A percentile compares a stretch with the other conserved stretches of the same genome.
Evolutionary conservation across 2,329 filamentous ascomycete species (phyloP).

Genomic region (Amauroascus verrucosus): DNA sequence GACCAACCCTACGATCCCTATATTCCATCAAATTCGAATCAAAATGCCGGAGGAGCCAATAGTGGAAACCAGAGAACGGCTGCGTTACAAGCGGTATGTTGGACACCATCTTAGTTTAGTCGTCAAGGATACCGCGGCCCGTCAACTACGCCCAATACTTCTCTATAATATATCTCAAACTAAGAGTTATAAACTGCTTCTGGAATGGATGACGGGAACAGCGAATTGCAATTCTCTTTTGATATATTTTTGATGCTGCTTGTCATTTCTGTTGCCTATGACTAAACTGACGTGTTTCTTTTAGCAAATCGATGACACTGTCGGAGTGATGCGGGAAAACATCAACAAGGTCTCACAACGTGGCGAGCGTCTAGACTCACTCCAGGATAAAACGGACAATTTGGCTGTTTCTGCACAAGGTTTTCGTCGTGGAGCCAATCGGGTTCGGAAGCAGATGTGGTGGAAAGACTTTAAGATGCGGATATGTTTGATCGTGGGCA

Average conservation of each 20-base stretch:
- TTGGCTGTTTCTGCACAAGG: conserved; percentile 85
- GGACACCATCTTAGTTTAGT: conserved; percentile 5
- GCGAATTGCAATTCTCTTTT: background rate
- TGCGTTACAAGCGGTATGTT: conserved; percentile 75
- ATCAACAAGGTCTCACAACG: conserved; percentile 94
- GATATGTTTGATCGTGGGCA: conserved; percentile 83
- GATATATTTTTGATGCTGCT: background rate
- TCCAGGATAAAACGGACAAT: conserved; percentile 90
- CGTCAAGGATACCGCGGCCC: background rate
- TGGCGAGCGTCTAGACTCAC: conserved; percentile 74
- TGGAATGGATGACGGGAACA: too few species aligned
- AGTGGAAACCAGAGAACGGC: conserved; percentile 53
- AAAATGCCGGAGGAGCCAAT: conserved; percentile 45
- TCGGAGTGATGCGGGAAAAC: conserved; percentile 92
- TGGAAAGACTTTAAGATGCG: conserved; percentile 99
- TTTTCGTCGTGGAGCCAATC: conserved; percentile 92
- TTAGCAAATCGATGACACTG: conserved; percentile 95
- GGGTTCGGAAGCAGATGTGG: conserved; percentile 97
- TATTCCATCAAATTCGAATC: conserved; percentile 59
- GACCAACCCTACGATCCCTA: conserved; percentile 76
- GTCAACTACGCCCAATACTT: background rate
- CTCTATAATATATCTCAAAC: background rate
- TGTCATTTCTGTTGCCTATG: background rate
- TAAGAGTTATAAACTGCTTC: too few species aligned
- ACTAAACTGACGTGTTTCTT: conserved; percentile 1